A percentile compares a stretch with the other conserved stretches of the same genome.
Evolutionary conservation across 139 green algal genomes (phyloP).

Genomic region (Monoraphidium neglectum): DNA sequence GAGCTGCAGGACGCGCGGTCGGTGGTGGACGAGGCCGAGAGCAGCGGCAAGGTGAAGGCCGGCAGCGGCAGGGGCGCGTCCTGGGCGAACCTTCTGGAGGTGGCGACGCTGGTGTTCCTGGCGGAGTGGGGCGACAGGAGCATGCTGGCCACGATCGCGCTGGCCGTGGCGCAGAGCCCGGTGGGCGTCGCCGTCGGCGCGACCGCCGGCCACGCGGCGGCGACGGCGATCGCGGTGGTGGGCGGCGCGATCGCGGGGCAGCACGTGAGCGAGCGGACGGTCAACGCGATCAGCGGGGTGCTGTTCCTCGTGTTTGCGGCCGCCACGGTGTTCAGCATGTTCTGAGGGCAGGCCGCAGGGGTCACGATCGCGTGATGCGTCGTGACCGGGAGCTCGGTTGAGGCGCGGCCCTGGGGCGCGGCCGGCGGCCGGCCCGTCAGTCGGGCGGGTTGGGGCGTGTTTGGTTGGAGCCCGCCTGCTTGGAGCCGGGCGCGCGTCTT

Average conservation of each 20-base stretch:
- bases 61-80: background rate
- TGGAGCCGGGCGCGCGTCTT: no score
- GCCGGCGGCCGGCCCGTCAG: no score
- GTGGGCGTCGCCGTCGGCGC: conserved; percentile 90
- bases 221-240: conserved; percentile 91
- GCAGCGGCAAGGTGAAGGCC: conserved; percentile 9
- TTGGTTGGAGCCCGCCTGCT: no score
- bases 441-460: no score
- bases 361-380: no score
- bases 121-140: conserved; percentile 91
- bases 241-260: conserved; percentile 82
- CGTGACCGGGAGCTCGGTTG: no score
- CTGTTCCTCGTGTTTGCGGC: conserved; percentile 94
- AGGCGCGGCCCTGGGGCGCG: no score
- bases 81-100: conserved; percentile 51
- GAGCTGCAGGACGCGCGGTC: conserved; percentile 79
- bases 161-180: conserved; percentile 87
- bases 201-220: conserved; percentile 83
- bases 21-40: conserved; percentile 42
- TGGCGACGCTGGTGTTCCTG: conserved; percentile 89
- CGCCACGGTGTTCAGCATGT: conserved; percentile 69
- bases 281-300: conserved; percentile 77
- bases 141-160: conserved; percentile 97
- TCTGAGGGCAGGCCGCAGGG: conserved; percentile 20
- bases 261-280: conserved; percentile 87